Evolutionary conservation across 352 stramenopile genomes (phyloP).

Genomic region (Aphanomyces invadans): DNA sequence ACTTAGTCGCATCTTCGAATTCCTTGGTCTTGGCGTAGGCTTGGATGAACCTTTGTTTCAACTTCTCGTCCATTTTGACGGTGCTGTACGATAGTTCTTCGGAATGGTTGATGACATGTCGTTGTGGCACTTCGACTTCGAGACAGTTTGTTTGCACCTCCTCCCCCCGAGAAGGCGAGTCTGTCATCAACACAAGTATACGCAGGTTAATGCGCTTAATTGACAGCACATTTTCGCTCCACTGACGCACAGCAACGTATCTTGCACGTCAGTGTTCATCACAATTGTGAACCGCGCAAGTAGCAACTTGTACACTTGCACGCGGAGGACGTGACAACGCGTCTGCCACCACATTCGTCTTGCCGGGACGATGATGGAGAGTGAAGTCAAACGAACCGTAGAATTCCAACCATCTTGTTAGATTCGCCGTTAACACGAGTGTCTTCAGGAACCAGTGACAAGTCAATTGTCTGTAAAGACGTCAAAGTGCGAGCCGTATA

Average conservation of each 20-base stretch:
- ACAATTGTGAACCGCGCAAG: not conserved
- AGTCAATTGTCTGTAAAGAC: conserved; percentile 28
- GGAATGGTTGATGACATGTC: conserved; percentile 2
- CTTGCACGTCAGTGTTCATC: not conserved
- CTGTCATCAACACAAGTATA: not conserved
- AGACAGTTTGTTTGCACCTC: not conserved
- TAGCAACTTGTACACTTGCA: not conserved
- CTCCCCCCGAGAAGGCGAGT: not conserved
- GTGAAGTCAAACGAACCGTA: conserved; percentile 25
- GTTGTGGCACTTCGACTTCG: conserved; percentile 5
- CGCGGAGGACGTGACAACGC: conserved; percentile 17
- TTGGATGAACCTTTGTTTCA: not conserved
- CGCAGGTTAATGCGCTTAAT: not conserved
- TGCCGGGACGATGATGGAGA: conserved; percentile 18
- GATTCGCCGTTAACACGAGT: conserved; percentile 21
- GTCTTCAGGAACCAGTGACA: conserved; percentile 28
- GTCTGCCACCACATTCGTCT: conserved; percentile 24
- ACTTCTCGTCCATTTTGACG: conserved; percentile 1
- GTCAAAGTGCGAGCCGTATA: conserved; percentile 24
- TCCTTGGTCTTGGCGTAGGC: not conserved
- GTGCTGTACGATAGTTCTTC: not conserved
- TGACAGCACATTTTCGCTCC: not conserved
- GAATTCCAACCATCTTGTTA: conserved; percentile 27
- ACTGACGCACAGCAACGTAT: not conserved
- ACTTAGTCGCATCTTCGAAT: not conserved